Conservation (phyloP, 805 yeast genomes). For the Monosporozyma servazzii region DNA sequence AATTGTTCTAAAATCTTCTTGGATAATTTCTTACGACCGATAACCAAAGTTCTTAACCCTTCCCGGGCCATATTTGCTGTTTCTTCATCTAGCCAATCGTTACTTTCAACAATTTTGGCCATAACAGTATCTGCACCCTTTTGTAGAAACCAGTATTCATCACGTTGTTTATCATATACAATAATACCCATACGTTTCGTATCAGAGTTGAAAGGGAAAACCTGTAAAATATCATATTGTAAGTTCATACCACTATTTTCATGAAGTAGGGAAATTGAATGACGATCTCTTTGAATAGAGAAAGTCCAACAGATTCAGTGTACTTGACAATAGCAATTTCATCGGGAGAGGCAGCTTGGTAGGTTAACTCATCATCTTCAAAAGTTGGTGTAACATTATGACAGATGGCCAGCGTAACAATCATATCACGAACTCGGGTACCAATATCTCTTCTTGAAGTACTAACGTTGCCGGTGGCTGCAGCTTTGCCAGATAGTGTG, state of each 20-base stretch:
- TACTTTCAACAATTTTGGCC: slow-evolving; percentile 69
- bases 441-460: slow-evolving; percentile 60
- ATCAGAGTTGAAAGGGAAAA: slow-evolving; percentile 92
- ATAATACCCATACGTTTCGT: slow-evolving; percentile 94
- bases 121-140: slow-evolving; percentile 98
- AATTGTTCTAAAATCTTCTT: slow-evolving; percentile 52
- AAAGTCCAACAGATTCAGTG: slow-evolving; percentile 77
- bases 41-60: slow-evolving; percentile 89
- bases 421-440: slow-evolving; percentile 66
- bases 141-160: slow-evolving; percentile 74
- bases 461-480: slow-evolving; percentile 10
- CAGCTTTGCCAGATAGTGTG: slow-evolving; percentile 16
- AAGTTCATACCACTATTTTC: slow-evolving; percentile 42
- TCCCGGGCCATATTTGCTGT: slow-evolving; percentile 97
- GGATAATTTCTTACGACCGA: slow-evolving; percentile 72
- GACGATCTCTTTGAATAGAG: slow-evolving; percentile 77
- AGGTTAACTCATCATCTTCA: slow-evolving; percentile 64
- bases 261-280: slow-evolving; percentile 60
- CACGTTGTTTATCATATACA: slow-evolving; percentile 50
- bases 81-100: slow-evolving; percentile 97
- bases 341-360: slow-evolving; percentile 98
- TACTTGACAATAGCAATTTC: slow-evolving; percentile 94
- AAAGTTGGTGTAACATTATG: slow-evolving; percentile 94
- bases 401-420: slow-evolving; percentile 81
- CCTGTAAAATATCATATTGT: slow-evolving; percentile 62